Percentiles rank a stretch among this genome's conserved stretches.
phyloP scores from a whole-genome alignment of 192 early-diverging fungal species.

The Coemansia sp. region DNA sequence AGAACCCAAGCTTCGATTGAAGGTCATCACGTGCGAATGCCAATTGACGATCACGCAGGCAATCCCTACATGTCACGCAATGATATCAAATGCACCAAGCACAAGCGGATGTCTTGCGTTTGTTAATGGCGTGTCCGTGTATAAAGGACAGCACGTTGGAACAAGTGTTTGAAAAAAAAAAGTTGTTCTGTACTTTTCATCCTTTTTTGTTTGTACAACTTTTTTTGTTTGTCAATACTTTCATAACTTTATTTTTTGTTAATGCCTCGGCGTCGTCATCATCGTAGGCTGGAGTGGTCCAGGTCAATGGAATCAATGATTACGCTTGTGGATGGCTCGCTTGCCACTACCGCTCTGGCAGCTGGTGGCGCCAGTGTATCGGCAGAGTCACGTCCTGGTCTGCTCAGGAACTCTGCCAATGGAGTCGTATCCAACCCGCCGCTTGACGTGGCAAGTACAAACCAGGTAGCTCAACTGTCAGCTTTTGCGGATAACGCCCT shows the following conservation, averaged over 20 bases:
- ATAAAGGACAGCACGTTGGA: neutral
- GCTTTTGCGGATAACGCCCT: neutral
- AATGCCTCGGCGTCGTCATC: slow-evolving; percentile 48
- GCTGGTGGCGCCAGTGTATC: neutral
- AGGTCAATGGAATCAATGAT: slow-evolving; percentile 46
- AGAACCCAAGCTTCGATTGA: neutral
- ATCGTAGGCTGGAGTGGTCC: slow-evolving; percentile 44
- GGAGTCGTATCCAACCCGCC: neutral
- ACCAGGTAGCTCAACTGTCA: neutral
- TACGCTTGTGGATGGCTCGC: slow-evolving; percentile 38
- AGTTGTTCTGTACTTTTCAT: neutral
- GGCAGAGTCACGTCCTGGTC: slow-evolving; percentile 23
- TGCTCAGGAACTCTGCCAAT: slow-evolving; percentile 14
- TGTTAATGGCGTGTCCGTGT: neutral
- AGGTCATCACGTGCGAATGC: neutral
- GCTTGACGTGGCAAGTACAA: neutral
- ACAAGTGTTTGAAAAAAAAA: neutral
- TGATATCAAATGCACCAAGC: neutral
- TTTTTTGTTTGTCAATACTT: neutral
- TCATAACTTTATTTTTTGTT: neutral
- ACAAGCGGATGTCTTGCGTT: neutral
- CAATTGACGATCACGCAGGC: slow-evolving; percentile 7
- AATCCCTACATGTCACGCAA: slow-evolving; percentile 10
- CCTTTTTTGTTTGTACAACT: neutral
- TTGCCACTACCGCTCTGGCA: neutral